Conservation (phyloP, 202 grass and related monocot species). For the Digitaria exilis region DNA sequence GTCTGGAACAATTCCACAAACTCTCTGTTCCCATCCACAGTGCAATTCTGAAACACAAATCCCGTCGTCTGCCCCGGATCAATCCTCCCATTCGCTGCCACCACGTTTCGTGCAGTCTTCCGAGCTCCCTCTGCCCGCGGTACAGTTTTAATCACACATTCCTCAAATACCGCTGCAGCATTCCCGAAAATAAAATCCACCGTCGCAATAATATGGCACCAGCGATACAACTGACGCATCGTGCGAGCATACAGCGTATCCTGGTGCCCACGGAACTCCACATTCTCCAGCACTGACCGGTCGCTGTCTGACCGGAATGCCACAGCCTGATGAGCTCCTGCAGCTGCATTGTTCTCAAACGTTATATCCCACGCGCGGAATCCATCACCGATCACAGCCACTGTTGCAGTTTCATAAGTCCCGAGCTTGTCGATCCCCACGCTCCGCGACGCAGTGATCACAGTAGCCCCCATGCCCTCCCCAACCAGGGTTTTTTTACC, state of each 20-base stretch:
- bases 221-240: constrained; percentile 73
- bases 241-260: constrained; percentile 83
- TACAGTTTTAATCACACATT: constrained; percentile 63
- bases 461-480: constrained; percentile 60
- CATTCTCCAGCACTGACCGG: constrained; percentile 71
- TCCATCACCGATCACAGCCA: constrained; percentile 64
- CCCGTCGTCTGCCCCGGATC: constrained; percentile 76
- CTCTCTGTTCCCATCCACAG: constrained; percentile 56
- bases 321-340: constrained; percentile 75
- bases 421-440: constrained; percentile 58
- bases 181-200: constrained; percentile 93
- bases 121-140: constrained; percentile 54
- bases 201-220: constrained; percentile 65
- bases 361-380: constrained; percentile 75
- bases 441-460: constrained; percentile 60
- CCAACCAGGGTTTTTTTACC: too few relatives aligned
- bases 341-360: constrained; percentile 69
- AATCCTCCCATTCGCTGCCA: constrained; percentile 78
- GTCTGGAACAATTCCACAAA: constrained; percentile 49
- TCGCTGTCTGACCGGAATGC: constrained; percentile 82
- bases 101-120: constrained; percentile 63
- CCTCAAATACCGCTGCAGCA: constrained; percentile 70
- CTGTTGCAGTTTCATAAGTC: constrained; percentile 66
- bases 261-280: constrained; percentile 80
- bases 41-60: constrained; percentile 74